Percentiles rank a stretch among this genome's conserved stretches.
These are phyloP conservation scores for Hanseniaspora taiwanica DNA, from an alignment of 805 yeast genomes.

Conservation along the genomic window DNA sequence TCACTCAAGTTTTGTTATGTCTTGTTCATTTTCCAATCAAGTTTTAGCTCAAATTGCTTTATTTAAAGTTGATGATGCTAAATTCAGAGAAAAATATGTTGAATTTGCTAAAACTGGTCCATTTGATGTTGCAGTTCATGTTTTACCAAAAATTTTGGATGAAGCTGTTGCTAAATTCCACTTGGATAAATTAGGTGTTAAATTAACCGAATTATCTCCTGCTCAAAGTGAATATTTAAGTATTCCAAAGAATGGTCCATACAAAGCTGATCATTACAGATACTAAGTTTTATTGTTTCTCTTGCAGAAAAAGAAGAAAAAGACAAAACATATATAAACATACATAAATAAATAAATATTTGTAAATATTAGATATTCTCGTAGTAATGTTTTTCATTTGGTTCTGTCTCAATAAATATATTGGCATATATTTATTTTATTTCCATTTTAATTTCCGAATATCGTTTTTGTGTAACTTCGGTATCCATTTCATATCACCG, in stretches of 20 bases:
- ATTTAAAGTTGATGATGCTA: conserved; percentile 74
- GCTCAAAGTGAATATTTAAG: conserved; percentile 92
- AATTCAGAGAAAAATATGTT: conserved; percentile 65
- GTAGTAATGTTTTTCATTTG: too few relatives aligned
- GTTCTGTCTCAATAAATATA: too few relatives aligned
- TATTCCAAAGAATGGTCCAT: conserved; percentile 87
- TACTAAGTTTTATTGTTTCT: too few relatives aligned
- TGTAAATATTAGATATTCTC: too few relatives aligned
- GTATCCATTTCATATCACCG: too few relatives aligned
- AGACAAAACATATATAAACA: too few relatives aligned
- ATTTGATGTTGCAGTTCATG: conserved; percentile 85
- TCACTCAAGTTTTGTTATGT: conserved; percentile 97
- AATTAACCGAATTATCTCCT: conserved; percentile 58
- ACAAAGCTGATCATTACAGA: conserved; percentile 96
- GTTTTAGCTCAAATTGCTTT: conserved; percentile 97
- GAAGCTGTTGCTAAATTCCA: conserved; percentile 98
- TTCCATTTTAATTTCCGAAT: too few relatives aligned
- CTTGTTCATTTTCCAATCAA: conserved; percentile 99
- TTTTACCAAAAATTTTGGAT: conserved; percentile 94
- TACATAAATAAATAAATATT: too few relatives aligned
- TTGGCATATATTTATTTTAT: too few relatives aligned
- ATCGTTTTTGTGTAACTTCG: too few relatives aligned
- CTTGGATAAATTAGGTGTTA: conserved; percentile 87
- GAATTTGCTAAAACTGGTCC: conserved; percentile 91
- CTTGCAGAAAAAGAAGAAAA: too few relatives aligned